phyloP scores from a whole-genome alignment of 1,284 basidiomycete genomes.

The Malassezia slooffiae region DNA sequence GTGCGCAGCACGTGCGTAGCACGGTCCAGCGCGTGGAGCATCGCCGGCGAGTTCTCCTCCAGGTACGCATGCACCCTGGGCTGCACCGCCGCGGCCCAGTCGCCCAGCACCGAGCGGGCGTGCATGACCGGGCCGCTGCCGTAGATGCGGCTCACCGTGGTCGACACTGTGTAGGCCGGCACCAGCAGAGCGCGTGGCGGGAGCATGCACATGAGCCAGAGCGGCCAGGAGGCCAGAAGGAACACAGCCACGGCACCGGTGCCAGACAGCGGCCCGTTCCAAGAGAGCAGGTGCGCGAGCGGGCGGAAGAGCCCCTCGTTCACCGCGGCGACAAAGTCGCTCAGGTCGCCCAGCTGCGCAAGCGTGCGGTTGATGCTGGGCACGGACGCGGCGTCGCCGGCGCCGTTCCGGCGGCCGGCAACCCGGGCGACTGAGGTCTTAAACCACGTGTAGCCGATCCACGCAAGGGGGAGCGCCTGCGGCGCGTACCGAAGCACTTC shows the following conservation, averaged over 20 bases:
- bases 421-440: constrained; percentile 20
- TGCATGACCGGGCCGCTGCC: background rate
- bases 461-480: constrained; percentile 26
- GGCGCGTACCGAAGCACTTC: constrained; percentile 39
- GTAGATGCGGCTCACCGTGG: background rate
- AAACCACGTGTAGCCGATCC: constrained; percentile 26
- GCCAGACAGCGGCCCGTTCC: constrained; percentile 22
- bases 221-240: constrained; percentile 36
- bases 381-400: constrained; percentile 18
- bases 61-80: too few species aligned
- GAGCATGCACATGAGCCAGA: constrained; percentile 37
- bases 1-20: constrained; percentile 8
- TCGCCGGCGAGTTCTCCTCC: constrained; percentile 12
- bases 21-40: constrained; percentile 10
- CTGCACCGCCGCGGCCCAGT: too few species aligned
- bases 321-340: constrained; percentile 34
- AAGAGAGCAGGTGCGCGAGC: constrained; percentile 20
- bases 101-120: background rate
- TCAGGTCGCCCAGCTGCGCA: constrained; percentile 31
- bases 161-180: constrained; percentile 2
- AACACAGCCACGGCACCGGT: constrained; percentile 30
- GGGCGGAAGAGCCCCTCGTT: constrained; percentile 25
- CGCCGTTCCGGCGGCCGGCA: constrained; percentile 10
- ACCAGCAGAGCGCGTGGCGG: constrained; percentile 18
- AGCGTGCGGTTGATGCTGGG: constrained; percentile 30